Conservation (phyloP, 2,329 filamentous ascomycete genomes). For the Beauveria caledonica region DNA sequence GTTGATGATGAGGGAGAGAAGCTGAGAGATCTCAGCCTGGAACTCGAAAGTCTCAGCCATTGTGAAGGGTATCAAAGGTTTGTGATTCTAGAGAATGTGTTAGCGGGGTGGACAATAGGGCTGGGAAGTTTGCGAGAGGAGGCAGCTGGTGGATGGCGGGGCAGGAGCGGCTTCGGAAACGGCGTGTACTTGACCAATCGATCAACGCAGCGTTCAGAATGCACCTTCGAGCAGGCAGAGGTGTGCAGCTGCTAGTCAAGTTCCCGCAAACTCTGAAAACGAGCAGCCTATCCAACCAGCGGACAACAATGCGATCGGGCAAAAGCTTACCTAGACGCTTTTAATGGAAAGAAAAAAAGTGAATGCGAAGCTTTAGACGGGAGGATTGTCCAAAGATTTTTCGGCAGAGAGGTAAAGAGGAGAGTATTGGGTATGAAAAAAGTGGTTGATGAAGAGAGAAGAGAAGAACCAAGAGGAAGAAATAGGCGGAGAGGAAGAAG, state of each 20-base stretch:
- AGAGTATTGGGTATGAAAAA: constrained; percentile 13
- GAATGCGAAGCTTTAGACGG: constrained; percentile 15
- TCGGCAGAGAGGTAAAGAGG: constrained; percentile 18
- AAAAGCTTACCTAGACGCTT: constrained; percentile 18
- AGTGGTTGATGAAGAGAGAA: constrained; percentile 14
- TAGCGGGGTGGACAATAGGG: constrained; percentile 6
- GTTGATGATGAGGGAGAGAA: constrained; percentile 99
- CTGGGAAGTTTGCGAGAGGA: background rate
- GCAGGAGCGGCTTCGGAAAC: background rate
- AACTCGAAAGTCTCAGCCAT: constrained; percentile 99
- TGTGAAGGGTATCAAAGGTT: constrained; percentile 41
- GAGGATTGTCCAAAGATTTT: constrained; percentile 20
- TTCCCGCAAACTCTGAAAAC: background rate
- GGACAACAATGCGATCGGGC: background rate
- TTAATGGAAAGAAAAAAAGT: constrained; percentile 14
- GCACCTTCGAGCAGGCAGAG: background rate
- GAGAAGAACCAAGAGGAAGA: constrained; percentile 16
- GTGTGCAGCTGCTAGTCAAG: background rate
- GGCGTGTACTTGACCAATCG: background rate
- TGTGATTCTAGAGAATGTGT: constrained; percentile 19
- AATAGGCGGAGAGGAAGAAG: constrained; percentile 14
- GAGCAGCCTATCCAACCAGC: background rate
- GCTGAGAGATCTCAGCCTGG: constrained; percentile 99
- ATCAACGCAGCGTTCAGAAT: background rate
- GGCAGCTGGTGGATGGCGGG: background rate